phyloP scores from a whole-genome alignment of 495 filamentous ascomycete species.

The Aspergillus campestris region DNA sequence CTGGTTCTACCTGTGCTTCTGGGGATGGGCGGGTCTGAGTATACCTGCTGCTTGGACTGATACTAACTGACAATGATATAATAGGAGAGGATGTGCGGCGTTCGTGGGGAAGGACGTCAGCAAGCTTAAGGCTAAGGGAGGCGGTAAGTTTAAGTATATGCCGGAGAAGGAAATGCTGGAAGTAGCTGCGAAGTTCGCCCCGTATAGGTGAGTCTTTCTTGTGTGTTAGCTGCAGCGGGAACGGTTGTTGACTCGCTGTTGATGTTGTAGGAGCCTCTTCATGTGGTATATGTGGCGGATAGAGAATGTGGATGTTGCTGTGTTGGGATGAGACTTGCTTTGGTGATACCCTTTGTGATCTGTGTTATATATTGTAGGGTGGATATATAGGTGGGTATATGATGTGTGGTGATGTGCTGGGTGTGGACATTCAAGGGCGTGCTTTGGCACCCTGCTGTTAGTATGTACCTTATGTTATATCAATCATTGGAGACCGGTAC shows the following conservation, averaged over 20 bases:
- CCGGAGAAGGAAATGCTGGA: conserved; percentile 85
- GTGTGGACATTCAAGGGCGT: no score
- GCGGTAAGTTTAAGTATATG: conserved; percentile 97
- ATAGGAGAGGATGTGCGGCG: conserved; percentile 75
- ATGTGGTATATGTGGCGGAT: conserved; percentile 95
- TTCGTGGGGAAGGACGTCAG: conserved; percentile 75
- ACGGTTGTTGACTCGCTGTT: conserved; percentile 2
- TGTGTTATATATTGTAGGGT: no score
- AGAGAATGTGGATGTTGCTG: conserved; percentile 64
- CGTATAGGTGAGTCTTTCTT: conserved; percentile 58
- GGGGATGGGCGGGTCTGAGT: not conserved
- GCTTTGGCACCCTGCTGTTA: no score
- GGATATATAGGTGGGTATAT: no score
- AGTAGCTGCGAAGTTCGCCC: conserved; percentile 67
- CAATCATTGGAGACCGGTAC: no score
- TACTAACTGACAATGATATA: not conserved
- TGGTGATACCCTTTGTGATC: no score
- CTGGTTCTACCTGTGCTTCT: not conserved
- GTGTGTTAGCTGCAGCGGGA: not conserved
- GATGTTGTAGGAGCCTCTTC: conserved; percentile 50
- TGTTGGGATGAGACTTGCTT: conserved; percentile 33
- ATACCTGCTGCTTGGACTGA: not conserved
- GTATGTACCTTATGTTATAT: no score
- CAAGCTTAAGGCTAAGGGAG: conserved; percentile 72
- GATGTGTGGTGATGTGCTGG: no score